These are phyloP conservation scores for Teunomyces gatunensis DNA, from an alignment of 805 yeast species.

Conservation along the genomic window DNA sequence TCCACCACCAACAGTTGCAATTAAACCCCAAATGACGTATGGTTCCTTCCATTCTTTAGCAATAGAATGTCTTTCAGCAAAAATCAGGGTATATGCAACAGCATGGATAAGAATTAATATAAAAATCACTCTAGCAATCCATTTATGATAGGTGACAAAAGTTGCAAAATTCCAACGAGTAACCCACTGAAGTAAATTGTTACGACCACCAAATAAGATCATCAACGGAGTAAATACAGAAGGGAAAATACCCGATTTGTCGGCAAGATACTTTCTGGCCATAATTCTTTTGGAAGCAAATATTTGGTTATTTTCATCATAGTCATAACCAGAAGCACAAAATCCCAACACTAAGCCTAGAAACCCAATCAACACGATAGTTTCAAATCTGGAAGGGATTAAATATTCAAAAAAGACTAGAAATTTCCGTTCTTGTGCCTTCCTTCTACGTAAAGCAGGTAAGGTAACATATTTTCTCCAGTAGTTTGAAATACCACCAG, in stretches of 20 bases:
- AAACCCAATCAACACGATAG: constrained; percentile 25
- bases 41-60: constrained; percentile 12
- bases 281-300: constrained; percentile 10
- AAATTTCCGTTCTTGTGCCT: constrained; percentile 17
- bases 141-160: constrained; percentile 20
- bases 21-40: constrained; percentile 27
- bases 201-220: constrained; percentile 23
- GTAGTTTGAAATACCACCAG: constrained; percentile 20
- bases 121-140: constrained; percentile 18
- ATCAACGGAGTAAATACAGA: constrained; percentile 27
- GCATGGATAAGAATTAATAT: constrained; percentile 18
- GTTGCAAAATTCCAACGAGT: constrained; percentile 13
- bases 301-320: constrained; percentile 13
- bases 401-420: constrained; percentile 20
- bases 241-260: constrained; percentile 51
- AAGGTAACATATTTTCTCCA: constrained; percentile 15
- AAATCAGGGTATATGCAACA: constrained; percentile 13
- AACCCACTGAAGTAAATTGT: constrained; percentile 16
- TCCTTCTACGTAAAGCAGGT: constrained; percentile 21
- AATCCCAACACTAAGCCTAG: constrained; percentile 15
- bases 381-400: constrained; percentile 37
- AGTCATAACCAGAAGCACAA: constrained; percentile 9
- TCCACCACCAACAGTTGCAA: constrained; percentile 34
- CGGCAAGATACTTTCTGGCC: constrained; percentile 34
- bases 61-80: constrained; percentile 10